phyloP scores from a whole-genome alignment of 2,329 filamentous ascomycete species.

The Ophiostoma himal-ulmi region DNA sequence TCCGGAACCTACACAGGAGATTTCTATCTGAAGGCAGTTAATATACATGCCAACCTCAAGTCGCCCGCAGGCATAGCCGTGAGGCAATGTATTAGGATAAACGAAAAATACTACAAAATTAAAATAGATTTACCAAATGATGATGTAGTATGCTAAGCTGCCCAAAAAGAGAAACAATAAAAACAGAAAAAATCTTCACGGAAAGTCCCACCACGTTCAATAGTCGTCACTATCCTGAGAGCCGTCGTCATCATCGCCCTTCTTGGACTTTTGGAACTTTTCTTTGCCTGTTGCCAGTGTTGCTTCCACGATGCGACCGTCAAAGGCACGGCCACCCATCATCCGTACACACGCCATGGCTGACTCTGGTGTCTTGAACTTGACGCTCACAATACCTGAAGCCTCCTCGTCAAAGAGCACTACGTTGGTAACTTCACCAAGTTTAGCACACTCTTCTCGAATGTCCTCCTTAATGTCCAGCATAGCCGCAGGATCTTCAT shows the following conservation, averaged over 20 bases:
- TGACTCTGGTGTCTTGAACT: slow-evolving; percentile 65
- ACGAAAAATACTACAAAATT: not conserved
- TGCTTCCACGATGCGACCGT: slow-evolving; percentile 64
- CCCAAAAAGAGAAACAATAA: not conserved
- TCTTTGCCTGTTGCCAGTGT: slow-evolving; percentile 65
- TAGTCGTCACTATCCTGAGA: slow-evolving; percentile 18
- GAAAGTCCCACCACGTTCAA: not conserved
- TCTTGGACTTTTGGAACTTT: slow-evolving; percentile 42
- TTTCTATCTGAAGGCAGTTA: not conserved
- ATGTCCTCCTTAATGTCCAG: slow-evolving; percentile 95
- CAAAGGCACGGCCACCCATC: slow-evolving; percentile 79
- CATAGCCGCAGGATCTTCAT: slow-evolving; percentile 75
- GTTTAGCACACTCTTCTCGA: slow-evolving; percentile 77
- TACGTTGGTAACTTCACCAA: slow-evolving; percentile 85
- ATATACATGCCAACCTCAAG: not conserved
- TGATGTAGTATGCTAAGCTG: not conserved
- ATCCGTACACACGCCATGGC: slow-evolving; percentile 66
- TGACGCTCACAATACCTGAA: slow-evolving; percentile 78
- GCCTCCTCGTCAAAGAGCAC: slow-evolving; percentile 82
- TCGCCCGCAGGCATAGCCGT: too few species aligned
- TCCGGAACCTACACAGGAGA: not conserved
- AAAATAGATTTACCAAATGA: not conserved
- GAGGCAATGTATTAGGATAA: not conserved
- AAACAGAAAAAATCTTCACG: not conserved
- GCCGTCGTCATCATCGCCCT: slow-evolving; percentile 24